phyloP scores from a whole-genome alignment of 148 eudicot genomes.

The Heliamphora exappendiculata region DNA sequence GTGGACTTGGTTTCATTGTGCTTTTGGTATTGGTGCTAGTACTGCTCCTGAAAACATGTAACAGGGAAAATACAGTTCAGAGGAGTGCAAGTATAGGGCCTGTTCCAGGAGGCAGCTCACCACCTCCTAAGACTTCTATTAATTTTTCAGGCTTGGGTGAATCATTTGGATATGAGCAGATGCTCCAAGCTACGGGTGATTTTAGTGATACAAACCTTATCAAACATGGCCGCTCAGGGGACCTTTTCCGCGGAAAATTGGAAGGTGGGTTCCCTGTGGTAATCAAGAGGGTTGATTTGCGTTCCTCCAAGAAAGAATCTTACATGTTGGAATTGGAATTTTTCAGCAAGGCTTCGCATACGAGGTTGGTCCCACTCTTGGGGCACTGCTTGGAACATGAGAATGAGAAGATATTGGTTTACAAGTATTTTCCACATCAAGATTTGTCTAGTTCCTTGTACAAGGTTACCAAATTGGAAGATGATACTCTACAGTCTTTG shows the following conservation, averaged over 20 bases:
- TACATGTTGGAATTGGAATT: conserved; percentile 31
- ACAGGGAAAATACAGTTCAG: conserved; percentile 8
- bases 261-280: conserved; percentile 27
- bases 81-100: conserved; percentile 14
- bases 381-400: conserved; percentile 38
- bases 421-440: conserved; percentile 33
- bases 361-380: conserved; percentile 32
- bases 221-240: conserved; percentile 41
- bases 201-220: conserved; percentile 32
- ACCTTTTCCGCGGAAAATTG: conserved; percentile 24
- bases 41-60: conserved; percentile 17
- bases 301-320: conserved; percentile 18
- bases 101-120: conserved; percentile 15
- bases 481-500: conserved; percentile 25
- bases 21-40: conserved; percentile 17
- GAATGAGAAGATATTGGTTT: conserved; percentile 37
- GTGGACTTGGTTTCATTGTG: conserved; percentile 32
- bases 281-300: conserved; percentile 31
- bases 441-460: conserved; percentile 35
- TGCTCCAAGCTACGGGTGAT: conserved; percentile 24
- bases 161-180: conserved; percentile 27
- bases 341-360: conserved; percentile 20
- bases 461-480: conserved; percentile 17
- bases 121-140: conserved; percentile 9
- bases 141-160: conserved; percentile 18